Base-by-base conservation (phyloP, 768 basidiomycete genomes). In the Mycena albidolilacea region DNA sequence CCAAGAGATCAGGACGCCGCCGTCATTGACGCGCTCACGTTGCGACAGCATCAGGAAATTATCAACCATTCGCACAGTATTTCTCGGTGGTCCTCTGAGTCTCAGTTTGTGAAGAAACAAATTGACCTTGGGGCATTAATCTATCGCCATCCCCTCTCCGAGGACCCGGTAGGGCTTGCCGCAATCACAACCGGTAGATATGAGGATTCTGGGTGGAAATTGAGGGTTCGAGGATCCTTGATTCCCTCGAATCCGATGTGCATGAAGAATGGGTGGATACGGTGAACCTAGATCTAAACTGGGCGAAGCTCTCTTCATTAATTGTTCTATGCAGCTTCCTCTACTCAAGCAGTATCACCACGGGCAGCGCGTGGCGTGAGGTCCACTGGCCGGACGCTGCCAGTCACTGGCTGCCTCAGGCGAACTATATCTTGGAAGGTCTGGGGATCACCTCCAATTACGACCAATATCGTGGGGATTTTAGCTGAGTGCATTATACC, bases 251-350 rank as follows among this genome's bases (percentile, higher is more conserved):
- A 38, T 21, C 57, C 66, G 19, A 37, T 38, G 41, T 43, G 17
- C 7, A 69, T 61, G 67, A 61, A 54, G 15, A 48, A 69, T 30
- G 48, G 59, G 0, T 69, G 67, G 67, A 69, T 59, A 5, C 58
- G 67, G 67, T 69, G 21, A 69, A 35, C 19, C 23, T 10, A 2
- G 3, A 15, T 14, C 19, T 35, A 15, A 8, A 67, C 46, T 17
- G 1, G 5, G 7, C 7, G 17, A 17, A 37, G 11, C 7, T 3
- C 17, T 37, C 5, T 23, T 30, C 38, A 12, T 50, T 19, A 6
- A 14, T 37, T 50, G 3, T 23, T 10, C 21, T 21, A 5, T 11
- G 8, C 37, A 63, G 69, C 1, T 63, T 70, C 43, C 17, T 44
- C 19, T 62, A 63, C 48, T 63, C n/a, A 41, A 63, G 57, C 21